Conservation (phyloP, 805 yeast genomes). For the Hanseniaspora mollemarum region DNA sequence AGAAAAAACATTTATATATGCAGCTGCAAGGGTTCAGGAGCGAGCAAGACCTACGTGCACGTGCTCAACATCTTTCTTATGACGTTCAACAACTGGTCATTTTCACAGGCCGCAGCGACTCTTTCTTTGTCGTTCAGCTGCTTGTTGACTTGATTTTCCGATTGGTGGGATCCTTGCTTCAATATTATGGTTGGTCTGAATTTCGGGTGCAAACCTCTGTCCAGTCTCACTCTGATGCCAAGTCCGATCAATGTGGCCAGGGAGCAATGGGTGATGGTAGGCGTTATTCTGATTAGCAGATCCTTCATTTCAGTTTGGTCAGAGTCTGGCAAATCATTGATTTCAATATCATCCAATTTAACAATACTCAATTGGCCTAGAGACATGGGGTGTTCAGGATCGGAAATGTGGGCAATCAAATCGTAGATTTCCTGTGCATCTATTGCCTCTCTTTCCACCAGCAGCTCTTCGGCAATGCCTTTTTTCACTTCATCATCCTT, state of each 20-base stretch:
- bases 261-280: slow-evolving; percentile 95
- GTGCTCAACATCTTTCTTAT: slow-evolving; percentile 83
- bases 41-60: slow-evolving; percentile 43
- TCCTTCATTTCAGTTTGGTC: slow-evolving; percentile 47
- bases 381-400: slow-evolving; percentile 95
- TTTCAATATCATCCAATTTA: slow-evolving; percentile 66
- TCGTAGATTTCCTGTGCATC: slow-evolving; percentile 88
- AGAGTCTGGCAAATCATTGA: slow-evolving; percentile 44
- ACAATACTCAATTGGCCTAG: slow-evolving; percentile 92
- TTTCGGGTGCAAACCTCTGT: slow-evolving; percentile 75
- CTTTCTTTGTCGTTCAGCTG: slow-evolving; percentile 95
- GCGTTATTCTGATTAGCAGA: slow-evolving; percentile 76
- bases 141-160: slow-evolving; percentile 90
- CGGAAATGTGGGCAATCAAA: slow-evolving; percentile 73
- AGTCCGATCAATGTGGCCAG: slow-evolving; percentile 90
- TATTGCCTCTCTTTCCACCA: slow-evolving; percentile 40
- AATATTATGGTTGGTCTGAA: slow-evolving; percentile 68
- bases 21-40: too few species aligned
- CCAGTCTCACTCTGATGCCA: slow-evolving; percentile 84
- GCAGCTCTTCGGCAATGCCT: too few species aligned
- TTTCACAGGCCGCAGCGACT: slow-evolving; percentile 97
- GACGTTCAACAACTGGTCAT: slow-evolving; percentile 81
- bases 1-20: too few species aligned
- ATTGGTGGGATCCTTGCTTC: slow-evolving; percentile 89
- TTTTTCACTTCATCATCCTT: slow-evolving; percentile 24